These are phyloP conservation scores for Neoarthrinium moseri DNA, from an alignment of 2,329 filamentous ascomycete genomes.

Conservation along the genomic window DNA sequence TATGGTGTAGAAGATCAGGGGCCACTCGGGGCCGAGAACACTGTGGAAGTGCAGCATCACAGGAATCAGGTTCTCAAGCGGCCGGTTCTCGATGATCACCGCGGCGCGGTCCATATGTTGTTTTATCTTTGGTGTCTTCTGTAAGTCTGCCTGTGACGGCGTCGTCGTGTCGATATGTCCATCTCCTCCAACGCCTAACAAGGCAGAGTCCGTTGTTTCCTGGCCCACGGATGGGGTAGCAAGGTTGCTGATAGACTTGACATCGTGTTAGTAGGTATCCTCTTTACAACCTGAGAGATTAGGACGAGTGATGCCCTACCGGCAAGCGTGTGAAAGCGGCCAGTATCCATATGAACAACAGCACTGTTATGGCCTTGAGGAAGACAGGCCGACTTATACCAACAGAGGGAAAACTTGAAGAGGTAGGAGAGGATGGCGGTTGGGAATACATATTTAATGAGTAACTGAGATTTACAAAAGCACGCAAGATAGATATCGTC, in stretches of 20 bases:
- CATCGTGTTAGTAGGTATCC: neutral
- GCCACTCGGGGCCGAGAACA: conserved; percentile 42
- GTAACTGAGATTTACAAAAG: neutral
- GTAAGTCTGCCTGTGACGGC: neutral
- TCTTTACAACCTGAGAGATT: no score
- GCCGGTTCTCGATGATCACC: conserved; percentile 35
- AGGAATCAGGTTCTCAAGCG: conserved; percentile 29
- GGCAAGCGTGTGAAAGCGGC: neutral
- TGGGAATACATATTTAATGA: neutral
- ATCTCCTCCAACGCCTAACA: neutral
- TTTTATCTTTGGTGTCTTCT: neutral
- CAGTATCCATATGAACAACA: neutral
- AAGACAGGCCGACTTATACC: neutral
- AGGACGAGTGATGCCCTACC: conserved; percentile 7
- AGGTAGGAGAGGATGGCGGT: neutral
- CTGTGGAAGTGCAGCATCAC: conserved; percentile 36
- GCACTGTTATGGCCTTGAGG: neutral
- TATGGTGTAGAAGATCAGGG: conserved; percentile 41
- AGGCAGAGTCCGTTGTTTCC: neutral
- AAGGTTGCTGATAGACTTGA: neutral
- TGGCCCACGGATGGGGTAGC: neutral
- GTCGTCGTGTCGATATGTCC: neutral
- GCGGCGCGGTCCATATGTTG: conserved; percentile 25
- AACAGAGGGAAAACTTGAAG: neutral
- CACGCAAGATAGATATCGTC: no score